Conservation (phyloP, 1,284 basidiomycete genomes). For the Ustilago cynodontis region DNA sequence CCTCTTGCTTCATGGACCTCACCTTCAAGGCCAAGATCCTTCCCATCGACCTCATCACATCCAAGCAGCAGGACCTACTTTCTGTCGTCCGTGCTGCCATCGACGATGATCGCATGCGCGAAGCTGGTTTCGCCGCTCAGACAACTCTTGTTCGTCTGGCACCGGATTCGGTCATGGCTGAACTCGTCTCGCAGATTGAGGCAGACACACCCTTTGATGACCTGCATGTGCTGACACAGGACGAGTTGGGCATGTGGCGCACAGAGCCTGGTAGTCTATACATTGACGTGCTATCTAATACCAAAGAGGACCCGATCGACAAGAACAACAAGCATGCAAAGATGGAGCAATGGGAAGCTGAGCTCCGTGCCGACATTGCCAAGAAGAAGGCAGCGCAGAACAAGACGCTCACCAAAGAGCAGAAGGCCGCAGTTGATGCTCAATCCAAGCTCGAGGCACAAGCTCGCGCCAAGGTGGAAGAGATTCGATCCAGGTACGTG, state of each 20-base stretch:
- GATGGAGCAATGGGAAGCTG: conserved; percentile 68
- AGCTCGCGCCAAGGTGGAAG: conserved; percentile 55
- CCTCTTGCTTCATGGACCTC: conserved; percentile 62
- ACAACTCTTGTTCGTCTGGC: conserved; percentile 61
- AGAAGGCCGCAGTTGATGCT: conserved; percentile 62
- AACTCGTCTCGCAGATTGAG: conserved; percentile 54
- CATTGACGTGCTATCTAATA: conserved; percentile 60
- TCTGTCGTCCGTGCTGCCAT: conserved; percentile 42
- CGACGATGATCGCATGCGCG: conserved; percentile 34
- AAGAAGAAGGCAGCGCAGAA: conserved; percentile 65
- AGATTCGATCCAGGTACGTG: conserved; percentile 39
- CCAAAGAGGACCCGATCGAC: conserved; percentile 42
- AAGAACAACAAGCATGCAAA: conserved; percentile 60
- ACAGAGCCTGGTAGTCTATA: conserved; percentile 59
- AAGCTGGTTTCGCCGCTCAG: conserved; percentile 59
- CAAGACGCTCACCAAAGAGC: conserved; percentile 63
- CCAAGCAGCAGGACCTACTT: conserved; percentile 50
- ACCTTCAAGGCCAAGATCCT: conserved; percentile 60
- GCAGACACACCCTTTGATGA: conserved; percentile 47
- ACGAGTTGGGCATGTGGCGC: conserved; percentile 66
- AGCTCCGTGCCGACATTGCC: conserved; percentile 66
- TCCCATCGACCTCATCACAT: conserved; percentile 57
- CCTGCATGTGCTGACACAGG: conserved; percentile 45
- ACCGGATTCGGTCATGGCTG: conserved; percentile 57
- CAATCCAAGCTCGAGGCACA: conserved; percentile 62